Evolutionary conservation across 2,329 filamentous ascomycete species (phyloP).

Genomic region (Colletotrichum spaethianum): DNA sequence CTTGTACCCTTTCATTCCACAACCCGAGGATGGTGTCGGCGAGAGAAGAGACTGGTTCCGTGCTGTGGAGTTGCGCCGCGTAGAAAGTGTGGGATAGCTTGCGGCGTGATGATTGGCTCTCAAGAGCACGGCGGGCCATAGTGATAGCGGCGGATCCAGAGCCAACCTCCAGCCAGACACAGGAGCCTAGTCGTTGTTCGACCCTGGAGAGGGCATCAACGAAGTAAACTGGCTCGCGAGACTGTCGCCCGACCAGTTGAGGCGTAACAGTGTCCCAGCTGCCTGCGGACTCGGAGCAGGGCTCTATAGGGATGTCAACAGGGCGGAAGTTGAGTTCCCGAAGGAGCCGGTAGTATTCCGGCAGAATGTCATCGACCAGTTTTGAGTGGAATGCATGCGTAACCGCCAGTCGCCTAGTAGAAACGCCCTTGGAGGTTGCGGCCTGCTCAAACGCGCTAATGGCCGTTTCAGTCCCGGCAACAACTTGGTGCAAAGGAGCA

Average conservation of each 20-base stretch:
- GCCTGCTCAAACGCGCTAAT: neutral
- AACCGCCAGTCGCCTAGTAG: neutral
- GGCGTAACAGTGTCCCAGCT: slow-evolving; percentile 38
- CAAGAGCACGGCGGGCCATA: slow-evolving; percentile 51
- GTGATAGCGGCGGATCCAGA: slow-evolving; percentile 50
- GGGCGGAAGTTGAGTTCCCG: neutral
- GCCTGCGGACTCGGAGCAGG: slow-evolving; percentile 30
- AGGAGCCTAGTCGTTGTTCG: slow-evolving; percentile 40
- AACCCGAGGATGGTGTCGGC: slow-evolving; percentile 33
- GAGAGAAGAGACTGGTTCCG: slow-evolving; percentile 1
- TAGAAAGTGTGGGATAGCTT: slow-evolving; percentile 5
- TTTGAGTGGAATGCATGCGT: slow-evolving; percentile 5
- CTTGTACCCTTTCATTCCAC: slow-evolving; percentile 41
- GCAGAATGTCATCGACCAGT: neutral
- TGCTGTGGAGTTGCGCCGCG: slow-evolving; percentile 27
- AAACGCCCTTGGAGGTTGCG: neutral
- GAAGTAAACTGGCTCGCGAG: slow-evolving; percentile 52
- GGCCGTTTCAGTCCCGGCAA: neutral
- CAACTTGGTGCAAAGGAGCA: neutral
- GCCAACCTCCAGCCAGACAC: slow-evolving; percentile 52
- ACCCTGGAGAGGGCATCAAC: slow-evolving; percentile 47
- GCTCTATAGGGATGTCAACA: neutral
- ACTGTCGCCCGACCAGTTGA: slow-evolving; percentile 47
- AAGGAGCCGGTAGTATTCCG: neutral
- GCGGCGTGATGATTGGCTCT: neutral